Base-by-base conservation (phyloP, 148 eudicot genomes). In the Dianthus caryophyllus region DNA sequence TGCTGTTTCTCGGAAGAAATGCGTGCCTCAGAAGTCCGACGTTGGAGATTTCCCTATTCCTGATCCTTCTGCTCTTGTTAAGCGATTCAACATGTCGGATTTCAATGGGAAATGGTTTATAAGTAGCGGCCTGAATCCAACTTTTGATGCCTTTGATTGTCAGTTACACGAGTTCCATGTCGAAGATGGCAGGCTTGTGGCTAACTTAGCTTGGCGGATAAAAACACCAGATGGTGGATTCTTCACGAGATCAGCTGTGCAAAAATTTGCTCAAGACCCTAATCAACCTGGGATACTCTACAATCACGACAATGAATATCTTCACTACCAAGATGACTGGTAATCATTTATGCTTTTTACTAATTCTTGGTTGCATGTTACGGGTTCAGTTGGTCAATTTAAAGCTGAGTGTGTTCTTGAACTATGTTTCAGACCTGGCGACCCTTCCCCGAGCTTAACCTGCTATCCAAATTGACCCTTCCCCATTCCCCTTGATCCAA, bases 261-360 rank as follows among this genome's bases (percentile, higher is more conserved):
- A 94, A 78, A 90, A 52, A 77, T 94, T 94, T 78, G 97, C 77
- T 60, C 99, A 94, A 76, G 97, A 94, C 79, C 89, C 93, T 31
- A 55, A 25, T 24, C 81, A 83, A 61, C 97, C 99, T 10, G 97
- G 86, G 55, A 81, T 88, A 71, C 78, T 94, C 38, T 88, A 90
- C 80, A 94, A 94, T 82, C 98, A 94, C 72, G 98, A 88, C 73
- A 94, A 94, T 65, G 99, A 90, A 84, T 90, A 70, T 81, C 99
- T 94, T 81, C 92, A 90, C 67, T 94, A 94, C 77, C 93, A 94
- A 88, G 99, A 94, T 74, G 99, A 94, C 69, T 94, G 99, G 99
- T 94, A 88, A 17, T 10, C 46, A 47, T 58, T 51, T 63, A 41
- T 50, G 68, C 22, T 47, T 58, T 71, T 31, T 53, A 1, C 31